Percentiles rank a stretch among this genome's conserved stretches.
phyloP scores from a whole-genome alignment of 169 alveolate genomes.

The Cryptosporidium meleagridis region DNA sequence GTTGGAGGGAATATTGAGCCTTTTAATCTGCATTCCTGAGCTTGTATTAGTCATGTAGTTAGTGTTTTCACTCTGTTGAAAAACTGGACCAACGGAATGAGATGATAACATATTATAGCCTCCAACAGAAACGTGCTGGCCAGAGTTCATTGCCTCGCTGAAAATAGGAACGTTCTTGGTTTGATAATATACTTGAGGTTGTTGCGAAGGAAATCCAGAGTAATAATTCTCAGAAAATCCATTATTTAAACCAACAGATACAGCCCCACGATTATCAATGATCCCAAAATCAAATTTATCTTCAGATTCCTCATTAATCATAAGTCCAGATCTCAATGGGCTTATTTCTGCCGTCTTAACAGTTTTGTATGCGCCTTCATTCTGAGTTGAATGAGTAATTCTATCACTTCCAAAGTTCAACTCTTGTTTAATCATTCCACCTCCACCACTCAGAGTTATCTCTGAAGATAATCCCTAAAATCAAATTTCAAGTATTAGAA shows the following conservation, averaged over 20 bases:
- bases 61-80: background rate
- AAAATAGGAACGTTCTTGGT: constrained; percentile 17
- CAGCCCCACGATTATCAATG: background rate
- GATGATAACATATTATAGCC: background rate
- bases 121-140: background rate
- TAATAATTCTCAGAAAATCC: constrained; percentile 31
- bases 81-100: background rate
- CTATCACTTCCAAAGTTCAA: background rate
- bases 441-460: background rate
- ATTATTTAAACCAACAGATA: background rate
- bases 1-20: constrained; percentile 38
- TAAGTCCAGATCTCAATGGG: constrained; percentile 53
- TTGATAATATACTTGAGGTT: constrained; percentile 27
- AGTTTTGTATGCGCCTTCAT: background rate
- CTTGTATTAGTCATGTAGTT: background rate
- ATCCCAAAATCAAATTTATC: background rate
- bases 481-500: background rate
- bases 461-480: constrained; percentile 50
- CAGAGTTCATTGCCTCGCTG: background rate
- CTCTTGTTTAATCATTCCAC: background rate
- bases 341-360: constrained; percentile 37
- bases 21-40: constrained; percentile 1
- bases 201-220: background rate
- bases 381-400: background rate
- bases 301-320: constrained; percentile 25